Base-by-base conservation (phyloP, 208 protist genomes). In the Crithidia bombi region DNA sequence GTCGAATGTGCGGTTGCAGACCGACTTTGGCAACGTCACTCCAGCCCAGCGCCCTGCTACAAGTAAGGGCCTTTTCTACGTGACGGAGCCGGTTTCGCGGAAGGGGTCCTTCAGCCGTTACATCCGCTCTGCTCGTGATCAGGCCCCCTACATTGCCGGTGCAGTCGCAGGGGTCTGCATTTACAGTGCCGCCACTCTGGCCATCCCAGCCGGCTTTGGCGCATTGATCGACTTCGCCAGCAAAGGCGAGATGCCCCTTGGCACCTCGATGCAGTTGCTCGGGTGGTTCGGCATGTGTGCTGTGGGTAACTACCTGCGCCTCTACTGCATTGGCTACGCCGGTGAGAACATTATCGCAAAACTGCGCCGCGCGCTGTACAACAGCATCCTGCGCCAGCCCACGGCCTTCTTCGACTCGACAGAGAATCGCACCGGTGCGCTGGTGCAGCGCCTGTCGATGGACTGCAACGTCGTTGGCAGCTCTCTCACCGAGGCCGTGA, bases 391-490 rank as follows among this genome's bases (percentile, higher is more conserved):
- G 46, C 55, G 65, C 19, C 89, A 95, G 69, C 86, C 85, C 0
- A 81, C 80, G 4, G 74, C 82, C 12, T 95, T 96, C 61, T 96
- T 94, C 73, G 92, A 96, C 66, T 78, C 75, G 4, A 56, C 85
- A 17, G 89, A 83, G 36, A 95, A 93, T 65, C 79, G 86, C 43
- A 92, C 87, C 49, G 89, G 88, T 19, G 83, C 88, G 28, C 62
- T 95, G 39, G 81, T 90, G 65, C 82, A 92, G 79, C 90, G 90
- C 0, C 79, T 97, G n/a, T 85, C 90, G 2, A 92, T 92, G 85
- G 90, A 95, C 78, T 95, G 89, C 78, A 93, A 92, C 73, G 84
- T 92, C 1, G 85, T 97, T 36, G 92, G 89, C 46, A 78, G 75
- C 56, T 90, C 86, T 3, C 75, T 96, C 10, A 95, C 92, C 19